Percentiles rank a stretch among this genome's conserved stretches.
Conservation (phyloP, 768 basidiomycete genomes). For the Psilocybe subaeruginosa region DNA sequence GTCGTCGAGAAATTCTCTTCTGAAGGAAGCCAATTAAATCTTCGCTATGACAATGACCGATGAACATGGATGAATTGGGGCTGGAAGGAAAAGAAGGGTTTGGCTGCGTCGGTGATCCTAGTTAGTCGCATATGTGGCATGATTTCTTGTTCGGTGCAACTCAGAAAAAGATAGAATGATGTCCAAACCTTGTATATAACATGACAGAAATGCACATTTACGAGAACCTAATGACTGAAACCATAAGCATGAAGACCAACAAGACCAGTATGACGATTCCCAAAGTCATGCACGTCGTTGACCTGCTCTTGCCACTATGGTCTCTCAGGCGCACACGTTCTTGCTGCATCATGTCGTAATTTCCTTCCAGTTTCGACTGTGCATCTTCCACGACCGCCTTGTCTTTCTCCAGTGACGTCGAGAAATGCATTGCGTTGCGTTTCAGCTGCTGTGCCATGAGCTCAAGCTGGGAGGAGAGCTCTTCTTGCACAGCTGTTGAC, state of each 20-base stretch:
- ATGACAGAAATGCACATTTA: background rate
- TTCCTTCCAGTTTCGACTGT: slow-evolving; percentile 73
- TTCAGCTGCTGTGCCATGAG: slow-evolving; percentile 90
- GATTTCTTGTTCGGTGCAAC: too few relatives aligned
- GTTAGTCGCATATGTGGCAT: too few relatives aligned
- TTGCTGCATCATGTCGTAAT: slow-evolving; percentile 68
- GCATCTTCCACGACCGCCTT: slow-evolving; percentile 68
- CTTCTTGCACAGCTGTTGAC: slow-evolving; percentile 59
- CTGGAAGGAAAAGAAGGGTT: too few relatives aligned
- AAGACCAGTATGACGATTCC: slow-evolving; percentile 67
- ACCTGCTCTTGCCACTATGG: slow-evolving; percentile 63
- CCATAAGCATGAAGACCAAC: slow-evolving; percentile 71
- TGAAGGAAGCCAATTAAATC: too few relatives aligned
- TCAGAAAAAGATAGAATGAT: too few relatives aligned
- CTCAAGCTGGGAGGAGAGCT: slow-evolving; percentile 74
- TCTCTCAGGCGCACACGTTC: slow-evolving; percentile 64
- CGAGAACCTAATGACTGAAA: slow-evolving; percentile 67
- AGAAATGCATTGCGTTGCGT: slow-evolving; percentile 80
- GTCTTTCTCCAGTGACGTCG: slow-evolving; percentile 73
- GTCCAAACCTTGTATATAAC: too few relatives aligned
- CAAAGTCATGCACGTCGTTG: slow-evolving; percentile 75
- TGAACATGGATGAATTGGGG: too few relatives aligned
- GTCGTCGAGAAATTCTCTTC: too few relatives aligned
- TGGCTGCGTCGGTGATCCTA: too few relatives aligned
- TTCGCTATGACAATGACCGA: too few relatives aligned